Evolutionary conservation across 495 filamentous ascomycete species (phyloP).

Genomic region (Achaetomiella virescens): DNA sequence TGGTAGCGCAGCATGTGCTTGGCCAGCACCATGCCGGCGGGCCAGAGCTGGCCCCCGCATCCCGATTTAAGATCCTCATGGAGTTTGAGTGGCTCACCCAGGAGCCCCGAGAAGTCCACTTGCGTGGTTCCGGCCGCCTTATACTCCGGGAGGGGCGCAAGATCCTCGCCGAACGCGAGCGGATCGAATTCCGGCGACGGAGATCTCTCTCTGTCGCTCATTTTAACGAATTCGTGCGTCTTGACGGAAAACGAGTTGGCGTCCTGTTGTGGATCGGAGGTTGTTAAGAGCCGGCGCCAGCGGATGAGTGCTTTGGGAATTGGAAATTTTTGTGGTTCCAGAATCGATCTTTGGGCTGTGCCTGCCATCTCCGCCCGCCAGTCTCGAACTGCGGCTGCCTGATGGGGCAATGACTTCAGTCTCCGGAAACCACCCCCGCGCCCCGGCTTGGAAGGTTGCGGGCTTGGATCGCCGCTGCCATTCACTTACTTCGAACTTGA

Average conservation of each 20-base stretch:
- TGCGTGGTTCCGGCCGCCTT: constrained; percentile 57
- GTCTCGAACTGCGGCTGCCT: not conserved
- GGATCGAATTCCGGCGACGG: constrained; percentile 40
- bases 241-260: not conserved
- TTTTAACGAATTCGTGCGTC: not conserved
- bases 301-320: too few species aligned
- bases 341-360: not conserved
- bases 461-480: too few species aligned
- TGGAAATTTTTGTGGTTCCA: not conserved
- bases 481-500: too few species aligned
- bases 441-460: too few species aligned
- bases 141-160: constrained; percentile 59
- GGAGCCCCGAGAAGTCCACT: constrained; percentile 67
- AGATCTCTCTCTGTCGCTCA: constrained; percentile 14
- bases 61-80: constrained; percentile 80
- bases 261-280: not conserved
- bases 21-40: constrained; percentile 79
- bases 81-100: constrained; percentile 61
- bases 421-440: too few species aligned
- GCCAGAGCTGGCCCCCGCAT: constrained; percentile 91
- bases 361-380: not conserved
- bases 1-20: constrained; percentile 76
- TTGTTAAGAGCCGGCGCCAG: too few species aligned
- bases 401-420: too few species aligned
- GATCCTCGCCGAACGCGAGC: constrained; percentile 54